Evolutionary conservation across 805 yeast species (phyloP).

Genomic region (Myxozyma geophila): DNA sequence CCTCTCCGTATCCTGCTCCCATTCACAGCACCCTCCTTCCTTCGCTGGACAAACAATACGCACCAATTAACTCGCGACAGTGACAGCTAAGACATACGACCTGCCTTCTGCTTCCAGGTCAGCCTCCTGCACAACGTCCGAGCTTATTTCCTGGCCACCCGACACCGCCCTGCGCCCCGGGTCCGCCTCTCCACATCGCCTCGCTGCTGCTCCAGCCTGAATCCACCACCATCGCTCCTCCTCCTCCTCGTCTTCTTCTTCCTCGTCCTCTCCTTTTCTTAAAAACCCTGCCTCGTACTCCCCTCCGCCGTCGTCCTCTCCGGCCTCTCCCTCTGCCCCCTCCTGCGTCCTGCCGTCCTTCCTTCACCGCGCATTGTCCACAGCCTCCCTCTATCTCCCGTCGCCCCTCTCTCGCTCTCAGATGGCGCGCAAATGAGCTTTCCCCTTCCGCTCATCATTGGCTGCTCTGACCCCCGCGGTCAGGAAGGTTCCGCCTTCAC

Average conservation of each 20-base stretch:
- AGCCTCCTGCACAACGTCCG: not conserved
- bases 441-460: slow-evolving; percentile 27
- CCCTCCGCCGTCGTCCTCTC: not conserved
- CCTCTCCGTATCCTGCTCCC: not conserved
- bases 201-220: not conserved
- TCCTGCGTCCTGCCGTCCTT: not conserved
- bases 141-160: slow-evolving; percentile 1
- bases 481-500: slow-evolving; percentile 26
- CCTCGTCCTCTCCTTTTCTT: not conserved
- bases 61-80: not conserved
- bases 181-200: not conserved
- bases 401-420: not conserved
- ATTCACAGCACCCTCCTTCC: not conserved
- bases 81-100: not conserved
- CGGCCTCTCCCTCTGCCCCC: not conserved
- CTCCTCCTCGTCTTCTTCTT: not conserved
- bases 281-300: not conserved
- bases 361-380: not conserved
- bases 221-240: not conserved
- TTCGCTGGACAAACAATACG: not conserved
- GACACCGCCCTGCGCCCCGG: not conserved
- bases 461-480: slow-evolving; percentile 34
- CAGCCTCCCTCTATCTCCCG: not conserved
- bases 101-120: not conserved
- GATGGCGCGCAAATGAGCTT: slow-evolving; percentile 7